A percentile compares a stretch with the other conserved stretches of the same genome.
These are phyloP conservation scores for Penicillium concentricum DNA, from an alignment of 2,329 filamentous ascomycete genomes.

Conservation along the genomic window DNA sequence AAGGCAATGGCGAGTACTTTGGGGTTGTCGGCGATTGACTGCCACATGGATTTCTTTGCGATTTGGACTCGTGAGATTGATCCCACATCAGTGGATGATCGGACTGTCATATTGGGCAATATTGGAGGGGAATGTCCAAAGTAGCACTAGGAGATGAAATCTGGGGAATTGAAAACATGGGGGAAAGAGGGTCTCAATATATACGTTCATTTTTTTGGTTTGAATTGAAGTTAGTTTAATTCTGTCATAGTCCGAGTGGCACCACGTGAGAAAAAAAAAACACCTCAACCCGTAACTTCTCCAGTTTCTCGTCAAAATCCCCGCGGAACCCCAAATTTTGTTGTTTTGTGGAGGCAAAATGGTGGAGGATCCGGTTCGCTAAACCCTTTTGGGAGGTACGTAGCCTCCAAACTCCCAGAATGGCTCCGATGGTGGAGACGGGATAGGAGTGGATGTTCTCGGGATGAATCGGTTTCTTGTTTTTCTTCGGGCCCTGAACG, in stretches of 20 bases:
- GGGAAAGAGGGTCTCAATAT: constrained; percentile 17
- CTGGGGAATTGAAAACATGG: constrained; percentile 8
- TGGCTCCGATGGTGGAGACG: neutral
- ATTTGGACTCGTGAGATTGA: constrained; percentile 15
- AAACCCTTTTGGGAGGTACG: neutral
- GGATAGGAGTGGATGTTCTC: constrained; percentile 1
- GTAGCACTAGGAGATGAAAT: neutral
- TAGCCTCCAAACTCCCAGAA: constrained; percentile 3
- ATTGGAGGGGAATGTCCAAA: neutral
- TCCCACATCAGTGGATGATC: constrained; percentile 19
- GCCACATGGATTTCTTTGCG: constrained; percentile 28
- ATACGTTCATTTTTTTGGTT: neutral
- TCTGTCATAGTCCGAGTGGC: constrained; percentile 5
- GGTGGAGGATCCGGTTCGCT: constrained; percentile 13
- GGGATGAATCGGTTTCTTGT: neutral
- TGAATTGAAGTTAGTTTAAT: neutral
- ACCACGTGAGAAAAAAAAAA: constrained; percentile 13
- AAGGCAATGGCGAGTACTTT: constrained; percentile 54
- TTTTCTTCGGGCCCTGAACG: neutral
- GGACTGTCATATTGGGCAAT: constrained; percentile 16
- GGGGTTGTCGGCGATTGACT: constrained; percentile 35
- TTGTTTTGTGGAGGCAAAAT: constrained; percentile 18
- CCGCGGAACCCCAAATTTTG: constrained; percentile 13
- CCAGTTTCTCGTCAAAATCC: constrained; percentile 13
- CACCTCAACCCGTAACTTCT: constrained; percentile 5